Percentiles rank a stretch among this genome's conserved stretches.
Evolutionary conservation across 1,284 basidiomycete genomes (phyloP).

Genomic region (Ceratobasidium sp.): DNA sequence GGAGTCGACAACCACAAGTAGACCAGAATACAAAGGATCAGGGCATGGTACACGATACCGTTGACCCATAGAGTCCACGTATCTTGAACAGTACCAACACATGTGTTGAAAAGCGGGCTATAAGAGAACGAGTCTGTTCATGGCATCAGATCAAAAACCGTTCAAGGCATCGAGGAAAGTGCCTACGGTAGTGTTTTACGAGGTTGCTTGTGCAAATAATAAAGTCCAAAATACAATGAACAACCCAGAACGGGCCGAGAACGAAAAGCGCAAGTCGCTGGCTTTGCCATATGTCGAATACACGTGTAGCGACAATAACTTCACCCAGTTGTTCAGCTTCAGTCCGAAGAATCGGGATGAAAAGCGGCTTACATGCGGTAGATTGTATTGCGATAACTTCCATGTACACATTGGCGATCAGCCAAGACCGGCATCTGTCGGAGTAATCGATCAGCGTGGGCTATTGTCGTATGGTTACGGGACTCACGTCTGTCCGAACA

Average conservation of each 20-base stretch:
- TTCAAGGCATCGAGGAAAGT: background rate
- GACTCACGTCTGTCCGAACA: background rate
- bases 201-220: background rate
- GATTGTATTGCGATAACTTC: slow-evolving; percentile 11
- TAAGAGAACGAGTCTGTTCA: background rate
- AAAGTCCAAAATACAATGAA: background rate
- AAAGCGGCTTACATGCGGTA: slow-evolving; percentile 10
- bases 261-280: slow-evolving; percentile 11
- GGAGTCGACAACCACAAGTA: slow-evolving; percentile 28
- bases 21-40: slow-evolving; percentile 9
- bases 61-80: slow-evolving; percentile 22
- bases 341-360: background rate
- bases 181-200: slow-evolving; percentile 7
- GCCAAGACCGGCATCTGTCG: slow-evolving; percentile 1
- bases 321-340: too few species aligned
- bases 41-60: slow-evolving; percentile 23
- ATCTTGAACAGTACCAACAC: background rate
- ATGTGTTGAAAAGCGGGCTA: background rate
- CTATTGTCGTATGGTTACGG: background rate
- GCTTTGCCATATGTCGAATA: slow-evolving; percentile 6
- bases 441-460: background rate
- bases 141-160: background rate
- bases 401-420: background rate
- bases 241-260: slow-evolving; percentile 1
- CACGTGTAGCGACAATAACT: slow-evolving; percentile 26